Evolutionary conservation across 202 grass and related monocot species (phyloP).

Genomic region (Elaeis oleifera): DNA sequence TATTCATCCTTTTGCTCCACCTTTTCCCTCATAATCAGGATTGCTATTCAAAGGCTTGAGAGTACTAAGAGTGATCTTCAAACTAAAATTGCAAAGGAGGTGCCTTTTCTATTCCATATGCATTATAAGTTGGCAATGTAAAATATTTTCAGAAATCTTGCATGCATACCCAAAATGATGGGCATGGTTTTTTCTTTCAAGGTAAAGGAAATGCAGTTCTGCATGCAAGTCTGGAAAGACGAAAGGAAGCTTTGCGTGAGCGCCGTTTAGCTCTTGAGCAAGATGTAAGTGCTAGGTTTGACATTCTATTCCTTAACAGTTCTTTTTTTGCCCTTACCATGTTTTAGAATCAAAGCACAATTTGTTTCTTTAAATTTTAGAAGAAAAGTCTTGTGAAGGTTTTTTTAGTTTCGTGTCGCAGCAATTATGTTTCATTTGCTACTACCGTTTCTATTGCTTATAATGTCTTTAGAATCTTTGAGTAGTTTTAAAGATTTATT

Average conservation of each 20-base stretch:
- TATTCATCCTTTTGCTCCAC: too few species aligned
- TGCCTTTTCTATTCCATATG: slow-evolving; percentile 7
- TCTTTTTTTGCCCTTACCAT: neutral
- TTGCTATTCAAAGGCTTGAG: slow-evolving; percentile 63
- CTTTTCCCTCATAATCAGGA: slow-evolving; percentile 22
- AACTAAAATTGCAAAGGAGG: slow-evolving; percentile 78
- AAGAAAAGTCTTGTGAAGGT: too few species aligned
- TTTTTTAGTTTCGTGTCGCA: too few species aligned
- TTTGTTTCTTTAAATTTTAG: too few species aligned
- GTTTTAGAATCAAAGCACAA: neutral
- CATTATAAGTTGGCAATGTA: neutral
- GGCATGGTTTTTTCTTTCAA: slow-evolving; percentile 28
- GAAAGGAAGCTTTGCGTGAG: slow-evolving; percentile 60
- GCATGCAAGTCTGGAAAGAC: slow-evolving; percentile 48
- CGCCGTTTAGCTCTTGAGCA: slow-evolving; percentile 71
- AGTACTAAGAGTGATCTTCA: slow-evolving; percentile 68
- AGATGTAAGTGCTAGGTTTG: slow-evolving; percentile 55
- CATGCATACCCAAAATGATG: slow-evolving; percentile 9
- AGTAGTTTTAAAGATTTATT: too few species aligned
- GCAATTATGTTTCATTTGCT: too few species aligned
- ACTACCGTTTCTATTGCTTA: too few species aligned
- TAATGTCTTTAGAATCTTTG: too few species aligned
- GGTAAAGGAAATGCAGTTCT: slow-evolving; percentile 76
- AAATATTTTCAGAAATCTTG: neutral
- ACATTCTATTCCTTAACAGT: neutral